Evolutionary conservation across 768 basidiomycete genomes (phyloP).

Genomic region (Auriculariales sp.): DNA sequence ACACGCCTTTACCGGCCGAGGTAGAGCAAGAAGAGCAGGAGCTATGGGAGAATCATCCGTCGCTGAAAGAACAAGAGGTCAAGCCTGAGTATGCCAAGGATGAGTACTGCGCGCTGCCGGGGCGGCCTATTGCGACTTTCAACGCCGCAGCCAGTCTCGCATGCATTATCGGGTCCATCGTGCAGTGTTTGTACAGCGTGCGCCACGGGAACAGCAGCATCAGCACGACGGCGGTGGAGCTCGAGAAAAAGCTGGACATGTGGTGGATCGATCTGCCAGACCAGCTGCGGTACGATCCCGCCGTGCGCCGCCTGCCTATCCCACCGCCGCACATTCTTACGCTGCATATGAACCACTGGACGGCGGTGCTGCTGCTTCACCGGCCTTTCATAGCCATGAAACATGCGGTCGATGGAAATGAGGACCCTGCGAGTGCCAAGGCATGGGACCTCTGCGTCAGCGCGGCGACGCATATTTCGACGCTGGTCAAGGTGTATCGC

Average conservation of each 20-base stretch:
- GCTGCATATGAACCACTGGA: constrained; percentile 65
- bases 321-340: constrained; percentile 55
- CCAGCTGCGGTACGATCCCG: constrained; percentile 41
- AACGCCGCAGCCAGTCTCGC: constrained; percentile 43
- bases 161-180: constrained; percentile 50
- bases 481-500: constrained; percentile 45
- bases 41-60: constrained; percentile 34
- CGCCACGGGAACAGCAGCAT: constrained; percentile 30
- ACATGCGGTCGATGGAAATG: neutral
- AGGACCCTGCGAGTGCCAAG: constrained; percentile 36
- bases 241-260: constrained; percentile 57
- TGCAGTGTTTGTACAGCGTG: constrained; percentile 58
- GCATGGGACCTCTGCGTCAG: constrained; percentile 64
- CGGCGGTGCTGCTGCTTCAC: constrained; percentile 55
- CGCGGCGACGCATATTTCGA: constrained; percentile 57
- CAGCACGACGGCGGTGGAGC: constrained; percentile 30
- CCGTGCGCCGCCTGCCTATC: constrained; percentile 26
- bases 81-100: constrained; percentile 10
- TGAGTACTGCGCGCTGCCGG: constrained; percentile 28
- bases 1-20: constrained; percentile 45
- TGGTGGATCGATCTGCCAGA: constrained; percentile 63
- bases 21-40: constrained; percentile 51
- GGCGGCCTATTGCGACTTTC: constrained; percentile 38
- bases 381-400: constrained; percentile 35
- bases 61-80: constrained; percentile 22